Conservation (phyloP, 108 stramenopile genomes). For the Nitzschia sp. region DNA sequence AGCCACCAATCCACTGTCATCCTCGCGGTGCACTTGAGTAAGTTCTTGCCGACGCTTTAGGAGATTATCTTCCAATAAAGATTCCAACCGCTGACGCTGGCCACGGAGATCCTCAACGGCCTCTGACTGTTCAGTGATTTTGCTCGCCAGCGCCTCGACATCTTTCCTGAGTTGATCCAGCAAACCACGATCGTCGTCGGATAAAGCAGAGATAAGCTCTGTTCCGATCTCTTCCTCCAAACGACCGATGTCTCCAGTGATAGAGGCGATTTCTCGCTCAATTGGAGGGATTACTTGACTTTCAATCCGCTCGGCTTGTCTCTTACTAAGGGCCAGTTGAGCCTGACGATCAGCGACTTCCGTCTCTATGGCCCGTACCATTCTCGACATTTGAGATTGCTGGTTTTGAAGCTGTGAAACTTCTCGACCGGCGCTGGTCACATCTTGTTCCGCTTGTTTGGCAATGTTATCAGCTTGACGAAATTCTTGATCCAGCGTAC, state of each 20-base stretch:
- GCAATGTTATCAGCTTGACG: constrained; percentile 52
- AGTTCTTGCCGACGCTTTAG: constrained; percentile 77
- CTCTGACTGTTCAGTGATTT: constrained; percentile 68
- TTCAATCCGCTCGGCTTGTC: constrained; percentile 71
- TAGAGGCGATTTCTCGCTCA: constrained; percentile 61
- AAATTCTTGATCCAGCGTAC: constrained; percentile 49
- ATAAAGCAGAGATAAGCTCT: constrained; percentile 58
- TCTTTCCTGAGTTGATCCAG: constrained; percentile 55
- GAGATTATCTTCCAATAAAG: constrained; percentile 85
- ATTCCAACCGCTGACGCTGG: constrained; percentile 67
- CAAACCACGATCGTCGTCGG: constrained; percentile 64
- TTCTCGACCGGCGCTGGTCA: constrained; percentile 66
- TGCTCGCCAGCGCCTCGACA: constrained; percentile 47
- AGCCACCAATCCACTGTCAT: constrained; percentile 22
- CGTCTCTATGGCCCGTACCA: constrained; percentile 59
- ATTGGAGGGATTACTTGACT: constrained; percentile 65
- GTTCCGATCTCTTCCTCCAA: constrained; percentile 89
- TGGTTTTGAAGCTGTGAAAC: constrained; percentile 76
- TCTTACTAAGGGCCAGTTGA: constrained; percentile 51
- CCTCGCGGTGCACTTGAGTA: constrained; percentile 47
- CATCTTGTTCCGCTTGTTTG: constrained; percentile 66
- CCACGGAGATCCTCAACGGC: constrained; percentile 64
- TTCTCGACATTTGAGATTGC: constrained; percentile 64
- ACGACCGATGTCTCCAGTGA: constrained; percentile 67
- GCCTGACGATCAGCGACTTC: constrained; percentile 46